These are phyloP conservation scores for Vitis riparia DNA, from an alignment of 164 flowering plant genomes.

Conservation along the genomic window DNA sequence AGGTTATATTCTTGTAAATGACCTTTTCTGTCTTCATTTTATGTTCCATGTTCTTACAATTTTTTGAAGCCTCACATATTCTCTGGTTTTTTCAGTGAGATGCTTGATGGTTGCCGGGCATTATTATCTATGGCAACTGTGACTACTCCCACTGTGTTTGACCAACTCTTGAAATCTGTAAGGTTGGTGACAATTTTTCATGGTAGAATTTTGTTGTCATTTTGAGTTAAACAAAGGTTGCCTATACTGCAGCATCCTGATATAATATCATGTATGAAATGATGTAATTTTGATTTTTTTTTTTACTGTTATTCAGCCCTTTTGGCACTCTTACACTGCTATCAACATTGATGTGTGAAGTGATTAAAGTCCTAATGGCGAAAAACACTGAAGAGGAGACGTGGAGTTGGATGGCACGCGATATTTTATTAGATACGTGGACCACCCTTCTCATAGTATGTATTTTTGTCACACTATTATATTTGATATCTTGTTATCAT, in stretches of 20 bases:
- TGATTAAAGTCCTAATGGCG: constrained; percentile 54
- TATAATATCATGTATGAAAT: background rate
- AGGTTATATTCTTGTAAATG: constrained; percentile 49
- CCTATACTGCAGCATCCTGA: background rate
- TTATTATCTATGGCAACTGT: constrained; percentile 76
- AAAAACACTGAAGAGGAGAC: constrained; percentile 71
- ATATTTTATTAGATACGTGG: constrained; percentile 92
- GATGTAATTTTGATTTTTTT: constrained; percentile 8
- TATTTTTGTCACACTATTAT: background rate
- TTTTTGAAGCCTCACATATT: background rate
- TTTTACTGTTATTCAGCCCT: constrained; percentile 47
- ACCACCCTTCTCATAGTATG: constrained; percentile 71
- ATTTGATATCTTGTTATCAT: background rate
- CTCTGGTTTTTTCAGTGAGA: constrained; percentile 59
- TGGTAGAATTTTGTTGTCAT: background rate
- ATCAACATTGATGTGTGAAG: constrained; percentile 81
- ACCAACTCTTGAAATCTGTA: constrained; percentile 75
- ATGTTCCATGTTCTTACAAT: constrained; percentile 3
- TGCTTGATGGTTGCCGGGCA: constrained; percentile 98
- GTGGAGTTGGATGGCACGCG: constrained; percentile 93
- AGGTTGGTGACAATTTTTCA: constrained; percentile 44
- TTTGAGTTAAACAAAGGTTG: background rate
- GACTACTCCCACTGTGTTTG: constrained; percentile 67
- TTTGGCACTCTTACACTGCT: constrained; percentile 80
- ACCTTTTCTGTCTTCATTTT: background rate